Conservation (phyloP, 1,284 basidiomycete genomes). For the Pterula multifida region DNA sequence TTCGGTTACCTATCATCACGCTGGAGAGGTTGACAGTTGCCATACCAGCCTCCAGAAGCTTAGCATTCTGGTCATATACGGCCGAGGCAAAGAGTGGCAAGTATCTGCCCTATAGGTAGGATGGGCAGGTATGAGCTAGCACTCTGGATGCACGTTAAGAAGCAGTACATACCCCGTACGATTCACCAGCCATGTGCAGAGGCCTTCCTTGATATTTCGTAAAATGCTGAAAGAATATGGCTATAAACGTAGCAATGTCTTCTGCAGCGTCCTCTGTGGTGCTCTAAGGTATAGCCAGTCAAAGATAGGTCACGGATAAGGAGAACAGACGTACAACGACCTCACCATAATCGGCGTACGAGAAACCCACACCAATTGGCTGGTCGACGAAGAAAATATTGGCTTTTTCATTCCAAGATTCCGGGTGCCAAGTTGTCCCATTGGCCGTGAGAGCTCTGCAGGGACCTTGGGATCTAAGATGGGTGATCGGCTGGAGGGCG, state of each 20-base stretch:
- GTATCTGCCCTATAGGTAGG: slow-evolving; percentile 53
- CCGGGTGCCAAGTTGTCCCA: slow-evolving; percentile 37
- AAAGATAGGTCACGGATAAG: not conserved
- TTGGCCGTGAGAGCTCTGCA: slow-evolving; percentile 33
- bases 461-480: slow-evolving; percentile 23
- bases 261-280: slow-evolving; percentile 57
- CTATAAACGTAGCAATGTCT: slow-evolving; percentile 58
- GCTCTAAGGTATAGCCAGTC: slow-evolving; percentile 17
- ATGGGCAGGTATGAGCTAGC: not conserved
- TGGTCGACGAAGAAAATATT: slow-evolving; percentile 67
- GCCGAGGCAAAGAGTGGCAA: slow-evolving; percentile 74
- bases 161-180: slow-evolving; percentile 40
- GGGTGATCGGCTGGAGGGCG: not conserved
- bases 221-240: slow-evolving; percentile 68
- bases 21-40: slow-evolving; percentile 71
- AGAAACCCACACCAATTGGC: slow-evolving; percentile 56
- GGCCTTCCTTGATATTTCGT: slow-evolving; percentile 49
- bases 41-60: slow-evolving; percentile 43
- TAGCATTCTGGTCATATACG: slow-evolving; percentile 69
- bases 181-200: slow-evolving; percentile 68
- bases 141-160: not conserved
- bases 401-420: slow-evolving; percentile 59
- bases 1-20: slow-evolving; percentile 60
- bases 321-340: slow-evolving; percentile 11
- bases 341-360: slow-evolving; percentile 61